Base-by-base conservation (phyloP, 2,329 filamentous ascomycete species). In the Cadophora gregata region DNA sequence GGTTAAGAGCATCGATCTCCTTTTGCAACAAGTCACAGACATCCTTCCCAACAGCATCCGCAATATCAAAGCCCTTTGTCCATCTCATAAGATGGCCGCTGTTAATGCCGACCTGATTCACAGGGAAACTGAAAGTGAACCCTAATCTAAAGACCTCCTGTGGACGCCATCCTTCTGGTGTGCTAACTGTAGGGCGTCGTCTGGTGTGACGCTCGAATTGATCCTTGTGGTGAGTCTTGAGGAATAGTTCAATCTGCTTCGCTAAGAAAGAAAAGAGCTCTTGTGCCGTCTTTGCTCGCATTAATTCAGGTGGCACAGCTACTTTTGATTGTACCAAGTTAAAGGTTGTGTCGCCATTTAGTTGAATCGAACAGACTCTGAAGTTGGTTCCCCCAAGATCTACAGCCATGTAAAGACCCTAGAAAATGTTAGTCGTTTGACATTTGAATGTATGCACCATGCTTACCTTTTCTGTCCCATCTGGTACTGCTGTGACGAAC, bases 351-450 rank as follows among this genome's bases (percentile, higher is more conserved):
- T 98, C 93, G 76, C 96, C 96, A 78, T 97, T 94, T 68, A 99
- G 85, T 74, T 92, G 87, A 76, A 99, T 91, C 51, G 95, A 97
- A 83, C 96, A 99, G 76, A 99, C 96, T 74, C 96, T 91, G 81
- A 98, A 97, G 82, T 99, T 99, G 71, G 96, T 99, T 75, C 96
- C 96, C 69, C 96, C 96, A n/a, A 99, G 86, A 77, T 99, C 96
- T 71, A 99, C 94, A 47, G 96, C 95, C 77, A 99, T 89, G 81
- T 97, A 99, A 47, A 97, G 84, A 58, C 96, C 96, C 93, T 74
- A 60, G 27, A 27, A 21, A 53, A 10, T 45, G 66, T 74, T 61
- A 70, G 62, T 64, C 47, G 16, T 10, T 12, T 19, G 50, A 45
- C 21, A 16, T n/a, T 10, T 36, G 45, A 3, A 21, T 24, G 21